Conservation (phyloP, 768 basidiomycete species). For the Tricholomella constricta region DNA sequence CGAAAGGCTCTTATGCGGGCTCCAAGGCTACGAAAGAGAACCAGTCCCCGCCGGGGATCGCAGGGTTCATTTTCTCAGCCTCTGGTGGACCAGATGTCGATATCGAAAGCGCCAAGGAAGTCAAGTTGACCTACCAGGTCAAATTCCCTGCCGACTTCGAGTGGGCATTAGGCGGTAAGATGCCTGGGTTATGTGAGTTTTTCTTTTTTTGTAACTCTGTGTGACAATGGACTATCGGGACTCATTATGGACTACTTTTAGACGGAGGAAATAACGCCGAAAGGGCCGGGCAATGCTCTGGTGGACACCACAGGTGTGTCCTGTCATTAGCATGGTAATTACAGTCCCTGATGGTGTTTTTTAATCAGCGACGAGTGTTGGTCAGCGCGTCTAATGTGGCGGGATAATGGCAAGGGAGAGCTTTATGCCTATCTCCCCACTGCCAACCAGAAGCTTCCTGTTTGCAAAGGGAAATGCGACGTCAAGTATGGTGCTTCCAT, state of each 20-base stretch:
- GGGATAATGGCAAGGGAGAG: constrained; percentile 56
- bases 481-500: constrained; percentile 49
- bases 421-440: constrained; percentile 70
- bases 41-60: not conserved
- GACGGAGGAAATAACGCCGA: constrained; percentile 54
- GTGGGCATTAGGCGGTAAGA: constrained; percentile 66
- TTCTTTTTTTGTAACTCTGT: constrained; percentile 5
- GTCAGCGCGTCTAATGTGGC: constrained; percentile 73
- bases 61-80: constrained; percentile 51
- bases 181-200: constrained; percentile 65
- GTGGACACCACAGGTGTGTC: constrained; percentile 42
- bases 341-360: not conserved
- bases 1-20: constrained; percentile 12
- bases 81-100: constrained; percentile 51
- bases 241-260: constrained; percentile 18
- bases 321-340: not conserved
- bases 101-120: constrained; percentile 61
- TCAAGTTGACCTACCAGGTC: constrained; percentile 60
- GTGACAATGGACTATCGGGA: not conserved
- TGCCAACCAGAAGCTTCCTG: constrained; percentile 32
- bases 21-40: not conserved
- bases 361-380: constrained; percentile 53
- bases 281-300: constrained; percentile 55
- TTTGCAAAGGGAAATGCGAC: constrained; percentile 51
- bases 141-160: constrained; percentile 62